phyloP scores from a whole-genome alignment of 164 flowering plant genomes.

The Platanus orientalis region DNA sequence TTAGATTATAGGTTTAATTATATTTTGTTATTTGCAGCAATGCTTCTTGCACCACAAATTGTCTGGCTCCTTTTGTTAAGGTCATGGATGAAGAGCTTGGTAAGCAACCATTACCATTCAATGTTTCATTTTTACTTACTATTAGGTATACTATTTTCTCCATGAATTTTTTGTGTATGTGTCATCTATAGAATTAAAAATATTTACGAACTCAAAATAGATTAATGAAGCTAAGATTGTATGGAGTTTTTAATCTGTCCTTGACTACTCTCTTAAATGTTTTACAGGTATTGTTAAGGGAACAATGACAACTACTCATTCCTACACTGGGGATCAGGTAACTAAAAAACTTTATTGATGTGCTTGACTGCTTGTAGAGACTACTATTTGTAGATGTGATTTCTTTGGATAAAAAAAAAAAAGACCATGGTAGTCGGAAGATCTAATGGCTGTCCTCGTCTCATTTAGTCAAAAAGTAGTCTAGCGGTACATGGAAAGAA shows the following conservation, averaged over 20 bases:
- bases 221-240: too few relatives aligned
- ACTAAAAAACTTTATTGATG: too few relatives aligned
- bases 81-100: conserved; percentile 91
- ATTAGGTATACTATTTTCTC: background rate
- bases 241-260: too few relatives aligned
- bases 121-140: background rate
- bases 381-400: too few relatives aligned
- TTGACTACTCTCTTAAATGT: background rate
- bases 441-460: too few relatives aligned
- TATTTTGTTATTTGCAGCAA: conserved; percentile 47
- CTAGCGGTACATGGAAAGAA: too few relatives aligned
- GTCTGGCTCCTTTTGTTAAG: conserved; percentile 94
- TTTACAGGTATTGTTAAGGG: conserved; percentile 94
- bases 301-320: conserved; percentile 98
- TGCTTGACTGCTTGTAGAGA: too few relatives aligned
- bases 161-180: background rate
- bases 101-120: conserved; percentile 24
- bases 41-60: conserved; percentile 99
- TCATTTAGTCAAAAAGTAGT: too few relatives aligned
- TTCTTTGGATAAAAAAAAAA: too few relatives aligned
- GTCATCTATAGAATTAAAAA: background rate
- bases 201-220: too few relatives aligned
- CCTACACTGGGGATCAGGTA: conserved; percentile 99
- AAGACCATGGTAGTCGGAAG: too few relatives aligned
- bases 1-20: background rate